Conservation (phyloP, 2,329 filamentous ascomycete genomes). For the Fusarium sp. region DNA sequence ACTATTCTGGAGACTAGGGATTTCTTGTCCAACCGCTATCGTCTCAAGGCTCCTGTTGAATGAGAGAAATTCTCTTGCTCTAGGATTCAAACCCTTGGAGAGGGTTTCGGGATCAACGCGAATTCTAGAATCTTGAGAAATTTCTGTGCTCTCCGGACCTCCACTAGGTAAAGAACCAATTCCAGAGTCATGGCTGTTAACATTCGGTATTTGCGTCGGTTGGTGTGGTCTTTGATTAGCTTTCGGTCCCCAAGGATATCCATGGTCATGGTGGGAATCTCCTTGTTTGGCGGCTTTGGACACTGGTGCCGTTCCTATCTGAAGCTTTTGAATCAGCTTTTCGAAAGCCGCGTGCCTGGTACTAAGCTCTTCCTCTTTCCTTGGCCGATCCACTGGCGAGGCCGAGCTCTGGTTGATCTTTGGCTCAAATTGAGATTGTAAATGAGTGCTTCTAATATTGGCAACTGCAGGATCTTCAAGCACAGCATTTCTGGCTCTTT, state of each 20-base stretch:
- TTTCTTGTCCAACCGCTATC: not conserved
- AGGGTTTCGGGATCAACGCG: constrained; percentile 15
- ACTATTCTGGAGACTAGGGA: not conserved
- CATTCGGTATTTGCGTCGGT: not conserved
- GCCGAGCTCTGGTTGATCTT: not conserved
- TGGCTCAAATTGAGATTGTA: not conserved
- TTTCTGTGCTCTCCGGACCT: constrained; percentile 7
- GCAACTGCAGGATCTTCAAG: constrained; percentile 32
- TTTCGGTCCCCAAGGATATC: constrained; percentile 4
- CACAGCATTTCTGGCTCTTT: constrained; percentile 28
- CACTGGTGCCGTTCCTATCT: constrained; percentile 8
- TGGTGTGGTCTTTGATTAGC: not conserved
- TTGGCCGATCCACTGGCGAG: not conserved
- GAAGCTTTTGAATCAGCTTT: constrained; percentile 44
- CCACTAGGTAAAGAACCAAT: constrained; percentile 3
- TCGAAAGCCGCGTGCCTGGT: constrained; percentile 42
- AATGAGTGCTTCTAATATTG: constrained; percentile 8
- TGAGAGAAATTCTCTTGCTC: constrained; percentile 49
- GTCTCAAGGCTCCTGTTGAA: constrained; percentile 21
- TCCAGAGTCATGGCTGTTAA: constrained; percentile 15
- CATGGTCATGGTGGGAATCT: not conserved
- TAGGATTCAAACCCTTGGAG: constrained; percentile 44
- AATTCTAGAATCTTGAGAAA: constrained; percentile 34
- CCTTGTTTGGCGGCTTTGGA: constrained; percentile 2
- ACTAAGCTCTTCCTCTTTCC: constrained; percentile 9